Conservation (phyloP, 768 basidiomycete genomes). For the Tricholomella constricta region DNA sequence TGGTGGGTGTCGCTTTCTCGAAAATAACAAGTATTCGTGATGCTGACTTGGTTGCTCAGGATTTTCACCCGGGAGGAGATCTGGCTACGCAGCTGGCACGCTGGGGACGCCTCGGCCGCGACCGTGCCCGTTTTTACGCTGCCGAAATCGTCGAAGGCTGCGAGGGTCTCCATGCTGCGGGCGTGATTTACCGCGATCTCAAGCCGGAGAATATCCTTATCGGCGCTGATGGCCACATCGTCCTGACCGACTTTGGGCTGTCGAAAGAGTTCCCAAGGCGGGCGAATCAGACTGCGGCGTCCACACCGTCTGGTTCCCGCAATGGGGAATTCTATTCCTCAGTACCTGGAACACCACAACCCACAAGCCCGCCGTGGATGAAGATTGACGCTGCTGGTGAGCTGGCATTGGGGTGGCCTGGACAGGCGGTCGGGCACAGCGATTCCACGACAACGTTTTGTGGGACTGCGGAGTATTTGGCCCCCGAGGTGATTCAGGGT, state of each 20-base stretch:
- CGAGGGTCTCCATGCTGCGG: constrained; percentile 89
- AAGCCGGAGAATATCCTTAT: constrained; percentile 98
- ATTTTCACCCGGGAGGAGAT: constrained; percentile 96
- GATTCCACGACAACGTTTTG: constrained; percentile 89
- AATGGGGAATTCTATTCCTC: constrained; percentile 58
- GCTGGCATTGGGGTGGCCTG: constrained; percentile 57
- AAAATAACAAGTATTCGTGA: constrained; percentile 14
- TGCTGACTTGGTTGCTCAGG: constrained; percentile 41
- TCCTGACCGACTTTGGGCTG: constrained; percentile 95
- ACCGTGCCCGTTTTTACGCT: constrained; percentile 95
- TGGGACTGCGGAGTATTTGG: constrained; percentile 95
- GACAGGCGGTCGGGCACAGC: constrained; percentile 44
- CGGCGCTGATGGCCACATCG: constrained; percentile 91
- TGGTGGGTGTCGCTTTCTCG: constrained; percentile 53
- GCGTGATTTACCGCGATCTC: constrained; percentile 96
- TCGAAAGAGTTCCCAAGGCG: constrained; percentile 86
- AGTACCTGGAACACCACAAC: constrained; percentile 44
- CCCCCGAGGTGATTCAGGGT: constrained; percentile 95
- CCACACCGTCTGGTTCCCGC: constrained; percentile 54
- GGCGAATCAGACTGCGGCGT: constrained; percentile 46
- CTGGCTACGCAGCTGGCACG: constrained; percentile 96
- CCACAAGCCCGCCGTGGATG: constrained; percentile 77
- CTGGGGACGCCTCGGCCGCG: constrained; percentile 91
- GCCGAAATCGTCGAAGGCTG: constrained; percentile 97
- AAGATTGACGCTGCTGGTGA: constrained; percentile 60